Conservation (phyloP, 345 rosid genomes). For the Rhodamnia rubescens region DNA sequence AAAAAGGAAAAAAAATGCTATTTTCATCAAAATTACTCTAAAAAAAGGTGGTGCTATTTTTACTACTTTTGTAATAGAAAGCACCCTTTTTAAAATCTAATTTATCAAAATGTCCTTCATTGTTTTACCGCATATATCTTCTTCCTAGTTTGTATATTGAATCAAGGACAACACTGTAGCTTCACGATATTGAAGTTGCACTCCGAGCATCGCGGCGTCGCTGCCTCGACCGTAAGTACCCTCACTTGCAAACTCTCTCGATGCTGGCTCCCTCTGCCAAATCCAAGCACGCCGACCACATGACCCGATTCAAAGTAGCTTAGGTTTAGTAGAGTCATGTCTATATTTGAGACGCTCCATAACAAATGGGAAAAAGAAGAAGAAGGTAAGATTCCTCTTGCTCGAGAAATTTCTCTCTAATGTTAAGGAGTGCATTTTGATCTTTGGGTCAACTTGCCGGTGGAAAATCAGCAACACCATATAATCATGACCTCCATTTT, state of each 20-base stretch:
- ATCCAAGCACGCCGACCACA: accelerated
- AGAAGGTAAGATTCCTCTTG: no score
- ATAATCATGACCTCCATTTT: no score
- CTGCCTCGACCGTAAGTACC: not conserved
- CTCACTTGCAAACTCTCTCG: not conserved
- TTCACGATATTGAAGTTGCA: not conserved
- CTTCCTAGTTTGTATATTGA: not conserved
- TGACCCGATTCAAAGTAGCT: not conserved
- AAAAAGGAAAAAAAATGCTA: no score
- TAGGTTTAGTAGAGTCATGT: not conserved
- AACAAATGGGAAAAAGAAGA: not conserved
- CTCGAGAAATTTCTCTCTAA: no score
- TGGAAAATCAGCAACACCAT: no score
- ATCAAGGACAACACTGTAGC: not conserved
- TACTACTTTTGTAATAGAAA: no score
- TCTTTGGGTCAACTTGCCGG: no score
- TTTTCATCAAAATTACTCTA: no score
- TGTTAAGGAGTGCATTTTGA: no score
- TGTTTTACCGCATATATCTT: not conserved
- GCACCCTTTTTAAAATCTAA: no score
- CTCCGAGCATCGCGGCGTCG: not conserved
- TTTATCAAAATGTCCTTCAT: no score
- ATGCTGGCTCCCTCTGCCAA: not conserved
- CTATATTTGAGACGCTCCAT: not conserved
- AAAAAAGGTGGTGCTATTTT: no score